These are phyloP conservation scores for Mesembryanthemum crystallinum DNA, from an alignment of 148 eudicot genomes.

Conservation along the genomic window DNA sequence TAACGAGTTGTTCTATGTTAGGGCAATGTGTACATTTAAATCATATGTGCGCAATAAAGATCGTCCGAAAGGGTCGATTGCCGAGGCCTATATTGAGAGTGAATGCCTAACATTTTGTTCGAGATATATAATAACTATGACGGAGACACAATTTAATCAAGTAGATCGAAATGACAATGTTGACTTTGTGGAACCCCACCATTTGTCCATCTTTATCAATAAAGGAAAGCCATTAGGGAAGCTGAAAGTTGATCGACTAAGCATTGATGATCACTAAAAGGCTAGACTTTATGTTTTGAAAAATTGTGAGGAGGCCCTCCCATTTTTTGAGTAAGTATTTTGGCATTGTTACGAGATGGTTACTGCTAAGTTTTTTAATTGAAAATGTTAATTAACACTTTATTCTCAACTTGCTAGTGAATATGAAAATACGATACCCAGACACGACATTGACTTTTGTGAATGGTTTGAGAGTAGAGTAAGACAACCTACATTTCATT, in stretches of 20 bases:
- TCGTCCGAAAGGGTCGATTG: neutral
- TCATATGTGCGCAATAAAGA: neutral
- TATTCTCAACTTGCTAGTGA: neutral
- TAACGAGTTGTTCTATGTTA: too few species aligned
- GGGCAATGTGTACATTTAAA: neutral
- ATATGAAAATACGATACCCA: neutral
- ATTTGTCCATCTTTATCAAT: neutral
- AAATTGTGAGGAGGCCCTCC: neutral
- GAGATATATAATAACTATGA: neutral
- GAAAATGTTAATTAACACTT: too few species aligned
- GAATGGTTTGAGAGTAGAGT: neutral
- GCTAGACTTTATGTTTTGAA: neutral
- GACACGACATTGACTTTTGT: neutral
- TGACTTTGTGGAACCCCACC: neutral
- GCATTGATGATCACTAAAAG: too few species aligned
- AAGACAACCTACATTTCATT: neutral
- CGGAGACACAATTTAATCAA: neutral
- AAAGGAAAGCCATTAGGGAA: neutral
- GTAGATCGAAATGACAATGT: neutral
- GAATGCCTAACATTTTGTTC: constrained; percentile 16
- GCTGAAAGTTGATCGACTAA: neutral
- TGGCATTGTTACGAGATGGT: too few species aligned
- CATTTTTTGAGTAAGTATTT: neutral
- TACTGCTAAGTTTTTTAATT: too few species aligned
- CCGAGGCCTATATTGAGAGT: neutral